phyloP scores from a whole-genome alignment of 495 filamentous ascomycete species.

The Aspergillus campestris region DNA sequence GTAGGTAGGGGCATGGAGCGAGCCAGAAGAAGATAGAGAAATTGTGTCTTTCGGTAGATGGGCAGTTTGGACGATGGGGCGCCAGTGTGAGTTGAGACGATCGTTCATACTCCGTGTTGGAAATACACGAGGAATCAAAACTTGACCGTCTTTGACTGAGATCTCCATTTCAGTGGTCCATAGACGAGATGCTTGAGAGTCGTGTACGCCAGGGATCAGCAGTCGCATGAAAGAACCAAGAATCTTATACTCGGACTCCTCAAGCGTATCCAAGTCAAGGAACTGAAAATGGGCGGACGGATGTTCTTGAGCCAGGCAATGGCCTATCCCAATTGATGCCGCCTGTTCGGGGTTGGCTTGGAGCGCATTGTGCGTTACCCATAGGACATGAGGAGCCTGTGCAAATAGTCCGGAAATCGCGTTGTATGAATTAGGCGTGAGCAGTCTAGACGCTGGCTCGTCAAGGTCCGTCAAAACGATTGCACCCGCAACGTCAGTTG shows the following conservation, averaged over 20 bases:
- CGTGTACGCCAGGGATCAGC: neutral
- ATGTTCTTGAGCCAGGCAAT: neutral
- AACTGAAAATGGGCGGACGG: neutral
- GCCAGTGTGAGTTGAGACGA: constrained; percentile 18
- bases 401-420: neutral
- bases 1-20: neutral
- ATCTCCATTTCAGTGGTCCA: constrained; percentile 24
- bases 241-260: neutral
- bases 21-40: neutral
- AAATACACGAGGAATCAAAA: constrained; percentile 18
- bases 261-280: neutral
- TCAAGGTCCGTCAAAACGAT: neutral
- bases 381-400: neutral
- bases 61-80: constrained; percentile 4
- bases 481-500: neutral
- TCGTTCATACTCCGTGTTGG: constrained; percentile 12
- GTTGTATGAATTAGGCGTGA: neutral
- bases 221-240: neutral
- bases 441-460: neutral
- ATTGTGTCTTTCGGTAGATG: neutral
- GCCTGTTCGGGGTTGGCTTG: neutral
- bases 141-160: constrained; percentile 6
- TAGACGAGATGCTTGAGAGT: constrained; percentile 1
- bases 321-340: neutral
- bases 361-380: neutral